Evolutionary conservation across 2,329 filamentous ascomycete species (phyloP).

Genomic region (Pestalotiopsis sp.): DNA sequence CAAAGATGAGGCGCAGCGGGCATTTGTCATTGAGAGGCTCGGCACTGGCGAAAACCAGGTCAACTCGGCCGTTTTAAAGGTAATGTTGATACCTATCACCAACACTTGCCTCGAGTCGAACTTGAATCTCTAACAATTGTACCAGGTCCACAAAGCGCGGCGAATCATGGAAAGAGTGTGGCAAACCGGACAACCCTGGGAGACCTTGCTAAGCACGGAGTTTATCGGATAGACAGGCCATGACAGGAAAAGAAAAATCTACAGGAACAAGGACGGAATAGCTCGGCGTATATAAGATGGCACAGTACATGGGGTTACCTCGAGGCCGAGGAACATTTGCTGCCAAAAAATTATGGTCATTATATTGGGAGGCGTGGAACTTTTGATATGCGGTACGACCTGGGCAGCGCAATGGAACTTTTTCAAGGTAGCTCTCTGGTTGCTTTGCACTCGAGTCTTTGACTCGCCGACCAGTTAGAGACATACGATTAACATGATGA

Average conservation of each 20-base stretch:
- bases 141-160: constrained; percentile 60
- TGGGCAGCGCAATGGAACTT: neutral
- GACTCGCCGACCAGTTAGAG: neutral
- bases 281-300: constrained; percentile 3
- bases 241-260: neutral
- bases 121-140: neutral
- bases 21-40: constrained; percentile 67
- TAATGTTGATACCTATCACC: neutral
- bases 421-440: neutral
- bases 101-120: neutral
- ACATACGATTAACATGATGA: neutral
- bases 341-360: neutral
- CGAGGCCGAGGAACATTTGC: neutral
- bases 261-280: neutral
- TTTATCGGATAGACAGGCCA: constrained; percentile 59
- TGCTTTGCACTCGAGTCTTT: neutral
- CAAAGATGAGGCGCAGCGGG: constrained; percentile 54
- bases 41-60: constrained; percentile 70
- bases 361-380: neutral
- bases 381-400: neutral
- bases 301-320: neutral
- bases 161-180: constrained; percentile 70
- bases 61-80: constrained; percentile 26
- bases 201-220: constrained; percentile 66
- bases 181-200: constrained; percentile 70